These are phyloP conservation scores for Aleurites moluccanus DNA, from an alignment of 441 rosid species.

Conservation along the genomic window DNA sequence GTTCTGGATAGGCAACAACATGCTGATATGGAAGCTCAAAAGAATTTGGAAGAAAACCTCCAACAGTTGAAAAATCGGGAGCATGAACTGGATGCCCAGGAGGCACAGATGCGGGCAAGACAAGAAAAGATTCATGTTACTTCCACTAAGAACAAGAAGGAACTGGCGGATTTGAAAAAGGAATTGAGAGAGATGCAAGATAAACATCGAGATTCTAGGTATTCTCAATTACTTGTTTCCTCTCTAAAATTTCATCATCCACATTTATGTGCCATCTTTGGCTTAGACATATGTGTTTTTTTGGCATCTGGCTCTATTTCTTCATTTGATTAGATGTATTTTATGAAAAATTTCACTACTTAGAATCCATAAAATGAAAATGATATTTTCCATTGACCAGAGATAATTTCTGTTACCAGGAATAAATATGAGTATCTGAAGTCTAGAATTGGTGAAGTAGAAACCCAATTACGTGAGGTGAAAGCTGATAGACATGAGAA, in stretches of 20 bases:
- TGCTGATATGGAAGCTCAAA: conserved; percentile 86
- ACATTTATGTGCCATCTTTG: not conserved
- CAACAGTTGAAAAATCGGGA: conserved; percentile 85
- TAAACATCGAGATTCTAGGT: conserved; percentile 79
- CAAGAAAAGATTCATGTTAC: conserved; percentile 60
- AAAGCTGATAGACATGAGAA: conserved; percentile 93
- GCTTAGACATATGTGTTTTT: not conserved
- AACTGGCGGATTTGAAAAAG: conserved; percentile 56
- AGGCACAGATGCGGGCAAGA: conserved; percentile 73
- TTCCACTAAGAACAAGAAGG: conserved; percentile 62
- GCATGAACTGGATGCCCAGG: conserved; percentile 73
- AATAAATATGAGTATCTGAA: conserved; percentile 70
- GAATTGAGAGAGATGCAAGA: conserved; percentile 77
- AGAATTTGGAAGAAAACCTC: conserved; percentile 93
- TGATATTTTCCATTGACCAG: not conserved
- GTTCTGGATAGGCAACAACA: conserved; percentile 94
- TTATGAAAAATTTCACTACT: conserved; percentile 10
- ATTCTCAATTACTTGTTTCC: conserved; percentile 20
- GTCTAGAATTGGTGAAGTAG: conserved; percentile 77
- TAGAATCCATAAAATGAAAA: not conserved
- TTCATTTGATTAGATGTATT: conserved; percentile 8
- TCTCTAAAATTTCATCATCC: not conserved
- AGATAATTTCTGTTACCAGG: conserved; percentile 44
- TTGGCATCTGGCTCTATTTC: conserved; percentile 14
- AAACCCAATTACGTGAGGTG: conserved; percentile 84